Evolutionary conservation across 768 basidiomycete species (phyloP).

Genomic region (Leccinum longicurvipes): DNA sequence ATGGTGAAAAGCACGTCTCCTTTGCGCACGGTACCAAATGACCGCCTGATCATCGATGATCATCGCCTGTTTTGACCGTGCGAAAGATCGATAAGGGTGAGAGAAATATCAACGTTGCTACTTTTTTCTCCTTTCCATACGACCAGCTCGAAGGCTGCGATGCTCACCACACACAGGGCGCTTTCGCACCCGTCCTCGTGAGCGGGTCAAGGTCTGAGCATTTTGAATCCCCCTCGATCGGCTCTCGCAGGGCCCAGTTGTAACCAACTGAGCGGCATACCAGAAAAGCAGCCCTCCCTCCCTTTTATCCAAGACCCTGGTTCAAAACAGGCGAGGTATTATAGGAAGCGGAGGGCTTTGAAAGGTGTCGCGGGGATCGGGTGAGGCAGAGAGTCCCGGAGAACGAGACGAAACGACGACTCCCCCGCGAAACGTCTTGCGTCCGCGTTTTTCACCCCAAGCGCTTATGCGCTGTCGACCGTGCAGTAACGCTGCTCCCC

Average conservation of each 20-base stretch:
- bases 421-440: too few species aligned
- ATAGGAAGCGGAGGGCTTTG: conserved; percentile 32
- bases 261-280: conserved; percentile 61
- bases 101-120: too few species aligned
- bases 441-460: conserved; percentile 12
- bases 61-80: too few species aligned
- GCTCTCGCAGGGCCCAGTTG: conserved; percentile 59
- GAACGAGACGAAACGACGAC: too few species aligned
- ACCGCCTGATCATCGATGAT: too few species aligned
- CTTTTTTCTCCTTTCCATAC: background rate
- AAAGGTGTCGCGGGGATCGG: conserved; percentile 59
- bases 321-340: conserved; percentile 13
- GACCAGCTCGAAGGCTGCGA: conserved; percentile 61
- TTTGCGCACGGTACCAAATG: too few species aligned
- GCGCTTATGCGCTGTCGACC: conserved; percentile 5
- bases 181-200: conserved; percentile 39
- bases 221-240: conserved; percentile 56
- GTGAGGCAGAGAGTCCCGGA: conserved; percentile 19
- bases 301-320: conserved; percentile 42
- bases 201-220: conserved; percentile 86
- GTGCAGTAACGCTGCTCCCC: too few species aligned
- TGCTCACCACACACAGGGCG: conserved; percentile 58
- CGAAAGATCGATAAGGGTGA: too few species aligned
- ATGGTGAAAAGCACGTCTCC: too few species aligned
- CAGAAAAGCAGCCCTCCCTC: conserved; percentile 49